These are phyloP conservation scores for Tolypocladium ophioglossoides DNA, from an alignment of 2,329 filamentous ascomycete species.

Conservation along the genomic window DNA sequence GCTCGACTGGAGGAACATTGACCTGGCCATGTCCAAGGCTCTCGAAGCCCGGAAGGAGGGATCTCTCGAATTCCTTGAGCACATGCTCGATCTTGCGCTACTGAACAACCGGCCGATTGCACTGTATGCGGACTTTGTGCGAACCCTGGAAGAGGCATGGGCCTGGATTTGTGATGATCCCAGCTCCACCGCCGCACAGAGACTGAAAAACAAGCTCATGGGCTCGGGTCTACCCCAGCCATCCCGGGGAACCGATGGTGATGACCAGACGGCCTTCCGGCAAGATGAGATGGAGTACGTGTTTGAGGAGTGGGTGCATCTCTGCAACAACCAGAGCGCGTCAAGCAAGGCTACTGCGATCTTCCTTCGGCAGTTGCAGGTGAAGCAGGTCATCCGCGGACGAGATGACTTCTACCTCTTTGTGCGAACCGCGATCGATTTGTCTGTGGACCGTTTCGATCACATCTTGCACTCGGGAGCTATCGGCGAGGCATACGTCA, in stretches of 20 bases:
- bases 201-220: conserved; percentile 55
- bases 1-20: conserved; percentile 54
- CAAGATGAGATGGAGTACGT: conserved; percentile 87
- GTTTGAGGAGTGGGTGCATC: conserved; percentile 88
- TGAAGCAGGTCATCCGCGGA: conserved; percentile 58
- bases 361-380: conserved; percentile 78
- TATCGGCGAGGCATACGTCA: conserved; percentile 42
- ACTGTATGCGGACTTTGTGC: conserved; percentile 75
- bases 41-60: conserved; percentile 59
- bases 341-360: conserved; percentile 60
- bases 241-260: conserved; percentile 37
- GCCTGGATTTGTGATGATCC: conserved; percentile 70
- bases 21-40: conserved; percentile 62
- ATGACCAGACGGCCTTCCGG: conserved; percentile 41
- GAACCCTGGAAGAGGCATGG: conserved; percentile 71
- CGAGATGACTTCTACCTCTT: conserved; percentile 73
- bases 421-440: conserved; percentile 70
- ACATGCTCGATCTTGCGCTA: conserved; percentile 67
- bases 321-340: conserved; percentile 67
- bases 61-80: conserved; percentile 70
- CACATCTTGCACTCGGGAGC: conserved; percentile 53
- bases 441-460: conserved; percentile 69
- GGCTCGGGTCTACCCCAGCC: conserved; percentile 29
- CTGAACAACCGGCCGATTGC: conserved; percentile 68
- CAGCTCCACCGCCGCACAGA: conserved; percentile 50